Base-by-base conservation (phyloP, 1,139 yeast species). In the Pichia cactophila region DNA sequence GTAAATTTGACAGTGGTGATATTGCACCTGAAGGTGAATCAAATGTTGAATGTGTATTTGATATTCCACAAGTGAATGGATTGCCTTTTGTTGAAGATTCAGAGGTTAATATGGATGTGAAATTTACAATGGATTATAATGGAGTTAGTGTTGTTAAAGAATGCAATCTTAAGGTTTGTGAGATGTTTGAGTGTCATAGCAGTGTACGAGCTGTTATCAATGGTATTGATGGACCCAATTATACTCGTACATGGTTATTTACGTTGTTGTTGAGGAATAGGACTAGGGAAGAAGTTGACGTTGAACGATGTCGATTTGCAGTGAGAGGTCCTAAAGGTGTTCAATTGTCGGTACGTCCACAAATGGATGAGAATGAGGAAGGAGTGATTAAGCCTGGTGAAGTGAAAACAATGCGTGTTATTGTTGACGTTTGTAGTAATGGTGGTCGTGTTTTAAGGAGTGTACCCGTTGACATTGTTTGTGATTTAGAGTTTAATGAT, bases 61-160 rank as follows among this genome's bases (percentile, higher is more conserved):
- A 59, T 3, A 56, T 72, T n/a, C 73, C 72, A 38, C 56, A 55
- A 26, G 56, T 61, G 10, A 51, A 49, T 1, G 58, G 58, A 9
- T 44, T 53, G 5, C 52, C 56, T 8, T 36, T 36, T 20, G 41
- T 44, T 17, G 35, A 38, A 8, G 43, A 45, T 3, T 23, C 49
- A 41, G 23, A 26, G 48, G 17, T 38, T 20, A 14, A 47, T 47
- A n/a, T 29, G 17, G 26, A 52, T 50, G 49, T 45, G 29, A 35
- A 42, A 12, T n/a, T 36, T 12, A 8, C 26, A 4, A 47, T 46
- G 26, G 48, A 53, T 31, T 20, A 23, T 10, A 17, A 50, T 33
- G 42, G 37, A 10, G 14, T 38, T 11, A 10, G 9, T 7, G 16
- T 50, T 7, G 66, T 66, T 14, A 41, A 58, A 26, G 50, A 51